Percentiles rank a stretch among this genome's conserved stretches.
Conservation (phyloP, 495 filamentous ascomycete species). For the Penicilliopsis zonata region DNA sequence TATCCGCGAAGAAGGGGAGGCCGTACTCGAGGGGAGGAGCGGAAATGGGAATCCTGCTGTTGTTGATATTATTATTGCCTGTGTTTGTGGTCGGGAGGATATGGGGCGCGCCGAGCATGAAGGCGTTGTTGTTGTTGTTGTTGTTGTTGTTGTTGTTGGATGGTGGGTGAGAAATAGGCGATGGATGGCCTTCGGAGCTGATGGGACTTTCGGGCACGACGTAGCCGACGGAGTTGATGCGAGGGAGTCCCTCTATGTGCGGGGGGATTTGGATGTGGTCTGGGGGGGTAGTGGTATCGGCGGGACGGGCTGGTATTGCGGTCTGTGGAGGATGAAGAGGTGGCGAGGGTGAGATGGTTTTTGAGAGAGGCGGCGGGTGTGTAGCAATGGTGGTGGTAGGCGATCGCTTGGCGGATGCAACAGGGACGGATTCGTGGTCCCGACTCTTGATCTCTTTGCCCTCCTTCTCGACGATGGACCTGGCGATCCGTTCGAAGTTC, state of each 20-base stretch:
- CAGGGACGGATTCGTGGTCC: too few species aligned
- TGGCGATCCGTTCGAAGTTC: slow-evolving; percentile 86
- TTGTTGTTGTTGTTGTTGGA: slow-evolving; percentile 2
- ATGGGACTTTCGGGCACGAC: slow-evolving; percentile 22
- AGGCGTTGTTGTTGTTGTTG: slow-evolving; percentile 4
- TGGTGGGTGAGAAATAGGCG: slow-evolving; percentile 1
- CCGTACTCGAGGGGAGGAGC: slow-evolving; percentile 9
- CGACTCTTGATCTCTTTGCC: slow-evolving; percentile 49
- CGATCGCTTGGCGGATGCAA: too few species aligned
- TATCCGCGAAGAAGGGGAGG: slow-evolving; percentile 11
- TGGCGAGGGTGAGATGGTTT: slow-evolving; percentile 4
- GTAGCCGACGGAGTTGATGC: slow-evolving; percentile 27
- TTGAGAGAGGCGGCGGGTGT: background rate
- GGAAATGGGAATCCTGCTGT: slow-evolving; percentile 1
- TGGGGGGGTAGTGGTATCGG: slow-evolving; percentile 1
- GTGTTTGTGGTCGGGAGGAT: too few species aligned
- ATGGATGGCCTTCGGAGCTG: slow-evolving; percentile 1
- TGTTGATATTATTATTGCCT: too few species aligned
- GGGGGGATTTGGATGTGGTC: slow-evolving; percentile 15
- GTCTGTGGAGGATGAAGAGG: slow-evolving; percentile 1
- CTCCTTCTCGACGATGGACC: slow-evolving; percentile 71
- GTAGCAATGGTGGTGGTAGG: slow-evolving; percentile 1
- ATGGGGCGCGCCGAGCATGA: slow-evolving; percentile 4
- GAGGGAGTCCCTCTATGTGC: slow-evolving; percentile 24
- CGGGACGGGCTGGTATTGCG: background rate